phyloP scores from a whole-genome alignment of 768 basidiomycete genomes.

The Lactifluus pinguis region DNA sequence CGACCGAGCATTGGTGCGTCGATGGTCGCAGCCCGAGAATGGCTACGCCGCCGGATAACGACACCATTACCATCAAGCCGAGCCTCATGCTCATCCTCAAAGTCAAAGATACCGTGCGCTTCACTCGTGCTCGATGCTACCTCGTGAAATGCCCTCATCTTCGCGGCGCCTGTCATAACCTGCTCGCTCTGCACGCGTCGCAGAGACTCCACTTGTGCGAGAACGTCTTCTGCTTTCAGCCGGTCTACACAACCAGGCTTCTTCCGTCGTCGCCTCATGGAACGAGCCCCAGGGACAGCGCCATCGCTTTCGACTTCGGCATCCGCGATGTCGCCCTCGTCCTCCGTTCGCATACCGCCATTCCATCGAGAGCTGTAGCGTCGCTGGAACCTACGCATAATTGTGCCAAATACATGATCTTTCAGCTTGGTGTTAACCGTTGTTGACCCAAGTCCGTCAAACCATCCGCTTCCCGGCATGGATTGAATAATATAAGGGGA shows the following conservation, averaged over 20 bases:
- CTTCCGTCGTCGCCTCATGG: conserved; percentile 29
- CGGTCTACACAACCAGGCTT: conserved; percentile 35
- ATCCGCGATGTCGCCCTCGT: conserved; percentile 43
- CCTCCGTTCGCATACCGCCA: conserved; percentile 36
- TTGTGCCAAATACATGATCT: conserved; percentile 89
- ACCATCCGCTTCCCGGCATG: conserved; percentile 37
- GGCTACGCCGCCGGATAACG: conserved; percentile 31
- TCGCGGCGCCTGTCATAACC: conserved; percentile 31
- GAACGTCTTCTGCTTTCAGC: conserved; percentile 33
- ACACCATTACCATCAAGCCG: conserved; percentile 10
- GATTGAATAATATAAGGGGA: not conserved
- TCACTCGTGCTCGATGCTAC: conserved; percentile 6
- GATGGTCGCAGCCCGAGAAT: conserved; percentile 30
- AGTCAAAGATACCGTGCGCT: conserved; percentile 14
- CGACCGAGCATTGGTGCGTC: conserved; percentile 5
- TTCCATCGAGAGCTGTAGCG: conserved; percentile 29
- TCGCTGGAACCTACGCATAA: conserved; percentile 65
- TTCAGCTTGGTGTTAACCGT: conserved; percentile 89
- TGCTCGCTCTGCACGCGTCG: conserved; percentile 63
- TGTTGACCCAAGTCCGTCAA: conserved; percentile 88
- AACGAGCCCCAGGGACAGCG: conserved; percentile 17
- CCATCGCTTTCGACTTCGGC: conserved; percentile 34
- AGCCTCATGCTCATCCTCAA: conserved; percentile 18
- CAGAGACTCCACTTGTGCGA: conserved; percentile 31
- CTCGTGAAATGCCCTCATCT: conserved; percentile 16